Evolutionary conservation across 768 basidiomycete species (phyloP).

Genomic region (Naganishia vaughanmartiniae): DNA sequence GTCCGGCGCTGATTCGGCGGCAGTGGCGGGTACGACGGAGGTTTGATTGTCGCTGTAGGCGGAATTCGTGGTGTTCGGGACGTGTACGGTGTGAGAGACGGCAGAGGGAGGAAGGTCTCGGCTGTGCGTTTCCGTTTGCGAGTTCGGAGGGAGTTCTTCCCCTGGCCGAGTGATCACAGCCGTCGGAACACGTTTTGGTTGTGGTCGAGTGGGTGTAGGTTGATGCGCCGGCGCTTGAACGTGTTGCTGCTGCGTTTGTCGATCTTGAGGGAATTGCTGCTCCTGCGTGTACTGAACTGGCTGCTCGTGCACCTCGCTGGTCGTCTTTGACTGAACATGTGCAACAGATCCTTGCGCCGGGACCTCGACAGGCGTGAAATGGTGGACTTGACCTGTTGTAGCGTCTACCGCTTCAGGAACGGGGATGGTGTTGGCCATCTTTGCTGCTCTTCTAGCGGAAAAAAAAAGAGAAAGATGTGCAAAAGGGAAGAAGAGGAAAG

Average conservation of each 20-base stretch:
- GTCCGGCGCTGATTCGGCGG: neutral
- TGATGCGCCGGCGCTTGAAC: neutral
- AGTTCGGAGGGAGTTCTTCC: neutral
- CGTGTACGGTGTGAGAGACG: constrained; percentile 12
- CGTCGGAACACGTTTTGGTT: constrained; percentile 2
- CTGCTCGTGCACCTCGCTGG: no score
- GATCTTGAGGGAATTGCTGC: no score
- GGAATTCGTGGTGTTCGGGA: neutral
- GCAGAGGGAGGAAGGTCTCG: neutral
- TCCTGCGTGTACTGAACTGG: neutral
- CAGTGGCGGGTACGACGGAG: constrained; percentile 21
- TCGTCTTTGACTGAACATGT: no score
- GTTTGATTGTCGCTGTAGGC: neutral
- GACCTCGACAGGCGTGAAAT: neutral
- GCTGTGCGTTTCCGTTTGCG: neutral
- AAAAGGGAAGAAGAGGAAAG: neutral
- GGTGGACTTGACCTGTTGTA: neutral
- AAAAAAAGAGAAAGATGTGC: neutral
- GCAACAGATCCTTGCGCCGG: no score
- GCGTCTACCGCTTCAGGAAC: neutral
- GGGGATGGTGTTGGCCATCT: neutral
- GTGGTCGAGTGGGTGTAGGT: neutral
- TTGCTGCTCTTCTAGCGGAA: neutral
- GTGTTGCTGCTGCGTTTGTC: neutral
- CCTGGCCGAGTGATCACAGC: constrained; percentile 16